Conservation (phyloP, 352 stramenopile species). For the Pelagophyceae sp. region DNA sequence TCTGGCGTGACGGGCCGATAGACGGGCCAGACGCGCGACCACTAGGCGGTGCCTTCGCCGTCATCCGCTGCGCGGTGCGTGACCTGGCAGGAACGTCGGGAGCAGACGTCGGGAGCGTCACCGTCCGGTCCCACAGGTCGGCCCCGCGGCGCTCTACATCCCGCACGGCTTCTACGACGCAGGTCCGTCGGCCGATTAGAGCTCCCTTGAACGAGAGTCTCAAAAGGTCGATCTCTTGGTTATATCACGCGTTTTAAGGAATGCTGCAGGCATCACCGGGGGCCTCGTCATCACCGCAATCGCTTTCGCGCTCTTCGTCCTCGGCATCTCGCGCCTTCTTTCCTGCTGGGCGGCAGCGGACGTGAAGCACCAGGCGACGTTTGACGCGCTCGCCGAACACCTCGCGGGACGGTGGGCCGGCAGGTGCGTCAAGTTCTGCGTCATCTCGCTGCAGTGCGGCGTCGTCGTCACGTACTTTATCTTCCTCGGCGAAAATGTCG, state of each 20-base stretch:
- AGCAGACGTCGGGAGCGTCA: too few relatives aligned
- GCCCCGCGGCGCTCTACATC: constrained; percentile 6
- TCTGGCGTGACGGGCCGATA: too few relatives aligned
- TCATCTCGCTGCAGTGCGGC: background rate
- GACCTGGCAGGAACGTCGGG: too few relatives aligned
- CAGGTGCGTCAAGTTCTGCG: background rate
- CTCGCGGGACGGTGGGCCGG: background rate
- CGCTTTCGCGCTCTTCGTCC: background rate
- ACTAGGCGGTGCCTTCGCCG: too few relatives aligned
- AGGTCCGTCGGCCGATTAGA: too few relatives aligned
- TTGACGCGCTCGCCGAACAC: too few relatives aligned
- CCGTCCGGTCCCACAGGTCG: too few relatives aligned
- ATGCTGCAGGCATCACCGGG: background rate
- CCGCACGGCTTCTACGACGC: background rate
- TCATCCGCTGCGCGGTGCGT: too few relatives aligned
- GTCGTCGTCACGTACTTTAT: background rate
- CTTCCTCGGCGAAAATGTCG: background rate
- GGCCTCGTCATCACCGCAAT: background rate
- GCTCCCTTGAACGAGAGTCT: too few relatives aligned
- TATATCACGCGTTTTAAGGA: too few relatives aligned
- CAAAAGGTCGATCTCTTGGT: too few relatives aligned
- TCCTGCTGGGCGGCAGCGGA: background rate
- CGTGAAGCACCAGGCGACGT: background rate
- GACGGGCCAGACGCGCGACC: too few relatives aligned
- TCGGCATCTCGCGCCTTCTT: background rate